These are phyloP conservation scores for Aspergillus caelatus DNA, from an alignment of 2,329 filamentous ascomycete species.

Conservation along the genomic window DNA sequence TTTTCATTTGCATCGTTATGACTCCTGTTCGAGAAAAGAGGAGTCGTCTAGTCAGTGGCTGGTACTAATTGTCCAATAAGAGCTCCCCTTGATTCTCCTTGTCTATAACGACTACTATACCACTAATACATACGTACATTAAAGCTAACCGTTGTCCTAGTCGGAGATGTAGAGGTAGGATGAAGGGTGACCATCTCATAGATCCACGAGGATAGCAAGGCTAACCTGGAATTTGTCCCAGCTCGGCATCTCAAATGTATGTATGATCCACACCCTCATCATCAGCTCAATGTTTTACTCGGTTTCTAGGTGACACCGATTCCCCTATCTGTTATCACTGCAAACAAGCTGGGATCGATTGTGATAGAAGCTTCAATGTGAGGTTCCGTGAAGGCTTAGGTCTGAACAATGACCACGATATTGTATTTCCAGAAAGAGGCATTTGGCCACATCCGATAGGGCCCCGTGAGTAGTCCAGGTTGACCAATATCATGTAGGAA, in stretches of 20 bases:
- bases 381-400: constrained; percentile 26
- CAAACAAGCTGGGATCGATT: constrained; percentile 16
- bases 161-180: constrained; percentile 29
- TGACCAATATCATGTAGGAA: background rate
- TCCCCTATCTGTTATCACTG: constrained; percentile 21
- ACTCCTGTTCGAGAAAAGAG: constrained; percentile 16
- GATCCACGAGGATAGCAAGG: background rate
- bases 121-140: background rate
- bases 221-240: constrained; percentile 2
- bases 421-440: constrained; percentile 19
- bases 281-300: background rate
- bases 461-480: constrained; percentile 12
- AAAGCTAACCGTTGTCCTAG: constrained; percentile 14
- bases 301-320: constrained; percentile 21
- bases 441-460: constrained; percentile 22
- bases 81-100: background rate
- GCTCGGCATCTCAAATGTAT: constrained; percentile 30
- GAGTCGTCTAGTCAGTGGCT: constrained; percentile 24
- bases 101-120: background rate
- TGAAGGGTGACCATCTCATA: background rate
- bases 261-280: background rate
- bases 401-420: constrained; percentile 13
- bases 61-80: constrained; percentile 22
- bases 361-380: constrained; percentile 23
- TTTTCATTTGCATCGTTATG: constrained; percentile 13